Evolutionary conservation across 768 basidiomycete genomes (phyloP), one percentile per base, ranked within the genome.

Genomic region (Holtermanniella nyarrowii): DNA sequence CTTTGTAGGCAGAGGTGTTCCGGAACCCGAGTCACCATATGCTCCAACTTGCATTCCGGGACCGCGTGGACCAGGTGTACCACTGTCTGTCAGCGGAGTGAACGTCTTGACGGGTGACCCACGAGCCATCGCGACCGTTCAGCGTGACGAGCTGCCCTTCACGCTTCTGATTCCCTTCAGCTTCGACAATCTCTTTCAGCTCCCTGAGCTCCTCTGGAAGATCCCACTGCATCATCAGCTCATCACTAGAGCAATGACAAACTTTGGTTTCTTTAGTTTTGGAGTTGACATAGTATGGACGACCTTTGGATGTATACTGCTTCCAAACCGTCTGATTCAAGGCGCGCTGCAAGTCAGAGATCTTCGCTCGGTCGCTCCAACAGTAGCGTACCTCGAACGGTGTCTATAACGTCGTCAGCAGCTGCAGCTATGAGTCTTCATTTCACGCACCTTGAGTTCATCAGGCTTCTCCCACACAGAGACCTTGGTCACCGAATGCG

Each of bases 381-480:
- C 16, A 40, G 52, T 26, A 40, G 53, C 76, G 55, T 62, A 89
- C 86, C 78, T 96, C 93, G 58, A 90, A 88, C 1, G 89, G 85
- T 0, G 86, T 83, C 73, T 91, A 48, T 20, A 31, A 25, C 4
- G 25, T 18, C 10, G 44, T 46, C 44, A 46, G 44, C 23, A 21
- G 20, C 14, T 20, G 31, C 31, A 37, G 7, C 7, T 37, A 16
- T 16, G 10, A 7, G 31, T 16, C 10, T 16, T 37, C 31, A 37
- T 7, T 26, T 5, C 14, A 26, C 46, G 4, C 37, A 48, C 46
- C 23, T 58, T 95, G 46, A 97, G 76, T 21, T 86, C 90, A 70
- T 91, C 87, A 54, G 95, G 95, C 69, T 97, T 99, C 74, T 96
- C 91, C 93, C 91, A 97, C 48, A 91, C 88, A 66, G 89, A 93